Percentiles rank a stretch among this genome's conserved stretches.
Conservation (phyloP, 169 alveolate species). For the Ichthyophthirius multifiliis region DNA sequence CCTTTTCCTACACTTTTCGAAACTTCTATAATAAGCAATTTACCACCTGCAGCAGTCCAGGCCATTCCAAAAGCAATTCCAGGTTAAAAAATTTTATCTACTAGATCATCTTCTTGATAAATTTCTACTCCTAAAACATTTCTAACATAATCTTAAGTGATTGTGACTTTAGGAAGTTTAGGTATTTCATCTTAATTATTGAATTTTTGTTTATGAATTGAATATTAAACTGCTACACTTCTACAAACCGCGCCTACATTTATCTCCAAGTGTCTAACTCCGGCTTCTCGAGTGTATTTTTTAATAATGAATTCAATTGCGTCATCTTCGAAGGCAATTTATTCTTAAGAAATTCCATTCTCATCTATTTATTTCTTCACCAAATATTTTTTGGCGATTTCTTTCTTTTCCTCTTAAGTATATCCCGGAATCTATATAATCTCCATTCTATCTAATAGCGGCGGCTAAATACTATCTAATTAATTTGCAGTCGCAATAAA, state of each 20-base stretch:
- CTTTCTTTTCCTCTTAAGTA: constrained; percentile 57
- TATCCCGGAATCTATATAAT: constrained; percentile 72
- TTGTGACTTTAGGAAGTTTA: constrained; percentile 24
- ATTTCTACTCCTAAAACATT: constrained; percentile 63
- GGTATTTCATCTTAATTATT: not conserved
- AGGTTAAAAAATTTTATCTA: constrained; percentile 51
- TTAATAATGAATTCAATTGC: constrained; percentile 38
- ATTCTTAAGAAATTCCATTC: constrained; percentile 50
- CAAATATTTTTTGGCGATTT: constrained; percentile 58
- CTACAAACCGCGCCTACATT: constrained; percentile 57
- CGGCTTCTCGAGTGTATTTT: constrained; percentile 58
- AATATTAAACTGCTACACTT: constrained; percentile 51
- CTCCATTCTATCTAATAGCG: constrained; percentile 78
- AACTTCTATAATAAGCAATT: constrained; percentile 60
- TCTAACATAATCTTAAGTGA: constrained; percentile 41
- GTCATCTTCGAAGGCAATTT: constrained; percentile 33
- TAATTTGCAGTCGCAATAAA: constrained; percentile 78
- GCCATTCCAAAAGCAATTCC: constrained; percentile 73
- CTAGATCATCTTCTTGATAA: constrained; percentile 25
- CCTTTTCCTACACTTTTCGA: constrained; percentile 63
- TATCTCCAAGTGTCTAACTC: constrained; percentile 69
- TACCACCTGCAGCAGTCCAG: constrained; percentile 69
- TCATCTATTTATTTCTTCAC: constrained; percentile 59
- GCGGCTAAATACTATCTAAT: constrained; percentile 64
- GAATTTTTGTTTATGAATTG: constrained; percentile 23